phyloP scores from a whole-genome alignment of 192 early-diverging fungal species.

The Entomortierella beljakovae region DNA sequence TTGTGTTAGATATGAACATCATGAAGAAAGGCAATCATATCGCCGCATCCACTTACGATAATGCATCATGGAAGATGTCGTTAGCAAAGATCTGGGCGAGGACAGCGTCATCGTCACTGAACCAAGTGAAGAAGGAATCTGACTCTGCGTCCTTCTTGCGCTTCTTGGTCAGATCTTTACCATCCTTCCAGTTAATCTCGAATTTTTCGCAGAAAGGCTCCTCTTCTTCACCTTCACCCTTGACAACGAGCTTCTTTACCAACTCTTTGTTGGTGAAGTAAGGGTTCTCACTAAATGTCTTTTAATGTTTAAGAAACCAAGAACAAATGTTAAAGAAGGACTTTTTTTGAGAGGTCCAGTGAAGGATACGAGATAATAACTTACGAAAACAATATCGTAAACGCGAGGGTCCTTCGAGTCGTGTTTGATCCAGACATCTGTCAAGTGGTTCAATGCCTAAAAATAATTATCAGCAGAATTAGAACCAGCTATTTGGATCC shows the following conservation, averaged over 20 bases:
- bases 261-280: conserved; percentile 67
- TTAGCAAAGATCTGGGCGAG: conserved; percentile 31
- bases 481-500: not conserved
- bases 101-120: conserved; percentile 27
- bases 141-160: conserved; percentile 54
- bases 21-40: too few relatives aligned
- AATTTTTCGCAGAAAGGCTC: conserved; percentile 11
- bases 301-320: not conserved
- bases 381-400: conserved; percentile 66
- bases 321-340: not conserved
- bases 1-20: too few relatives aligned
- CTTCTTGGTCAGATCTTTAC: conserved; percentile 63
- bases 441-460: conserved; percentile 45
- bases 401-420: conserved; percentile 58
- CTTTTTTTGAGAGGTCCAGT: not conserved
- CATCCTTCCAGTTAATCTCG: conserved; percentile 69
- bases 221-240: conserved; percentile 10
- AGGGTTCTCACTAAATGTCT: conserved; percentile 64
- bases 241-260: conserved; percentile 62
- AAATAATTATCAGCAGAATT: not conserved
- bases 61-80: conserved; percentile 36
- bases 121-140: conserved; percentile 46
- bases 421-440: conserved; percentile 41
- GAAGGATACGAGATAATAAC: not conserved
- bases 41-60: conserved; percentile 25